Base-by-base conservation (phyloP, 805 yeast species). In the Starmerella scarabaei region DNA sequence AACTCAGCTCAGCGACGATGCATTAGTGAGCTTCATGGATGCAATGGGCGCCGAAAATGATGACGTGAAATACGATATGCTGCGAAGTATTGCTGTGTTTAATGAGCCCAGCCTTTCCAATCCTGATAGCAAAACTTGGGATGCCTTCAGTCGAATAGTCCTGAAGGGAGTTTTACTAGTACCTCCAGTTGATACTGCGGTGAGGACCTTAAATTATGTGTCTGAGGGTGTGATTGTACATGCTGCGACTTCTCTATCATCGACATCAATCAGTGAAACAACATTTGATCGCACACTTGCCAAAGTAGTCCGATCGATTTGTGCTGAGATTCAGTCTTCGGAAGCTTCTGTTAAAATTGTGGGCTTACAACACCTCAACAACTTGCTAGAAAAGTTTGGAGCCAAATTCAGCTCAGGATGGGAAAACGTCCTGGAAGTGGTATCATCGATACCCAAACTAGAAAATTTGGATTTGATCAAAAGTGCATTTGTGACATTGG, bases 311-410 rank as follows among this genome's bases (percentile, higher is more conserved):
- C 55, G 56, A 15, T 66, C 80, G 0, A 53, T 80, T 23, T 61
- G 66, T 37, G 54, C 53, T 1, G 67, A 75, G 29, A 63, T 59
- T 34, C 42, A 44, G 15, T 30, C 73, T 47, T 70, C 75, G 24
- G 84, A 79, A 48, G 69, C 76, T 2, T 86, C 80, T 38, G 72
- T 84, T 44, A 73, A 78, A 44, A 66, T 80, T 15, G 69, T 69
- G 21, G 59, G 72, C 0, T 62, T 86, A 30, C 69, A 73, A 21
- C 77, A 83, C 0, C 57, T 88, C 37, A 79, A 76, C 53, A 73
- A 68, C 23, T 64, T 86, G n/a, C 66, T 88, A 24, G 93, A 85
- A 52, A 75, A 79, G 49, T 80, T 74, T 54, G 96, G 93, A 1
- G 67, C 69, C 27, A 60, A 66, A 5, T 64, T 77, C 37, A 63